phyloP scores from a whole-genome alignment of 495 filamentous ascomycete genomes.

The Chaetomium cochliodes region DNA sequence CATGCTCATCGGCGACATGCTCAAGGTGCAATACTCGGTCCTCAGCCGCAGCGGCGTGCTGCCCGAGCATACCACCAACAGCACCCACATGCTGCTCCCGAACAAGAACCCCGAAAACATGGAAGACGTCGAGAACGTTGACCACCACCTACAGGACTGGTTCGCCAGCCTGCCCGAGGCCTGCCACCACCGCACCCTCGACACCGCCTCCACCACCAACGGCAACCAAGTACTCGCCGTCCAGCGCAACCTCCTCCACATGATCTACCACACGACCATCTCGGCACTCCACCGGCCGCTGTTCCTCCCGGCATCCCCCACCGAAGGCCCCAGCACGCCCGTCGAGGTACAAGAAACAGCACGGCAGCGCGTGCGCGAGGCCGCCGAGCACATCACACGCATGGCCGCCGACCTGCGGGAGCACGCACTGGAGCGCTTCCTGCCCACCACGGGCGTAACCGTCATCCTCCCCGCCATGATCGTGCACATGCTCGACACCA shows the following conservation, averaged over 20 bases:
- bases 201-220: slow-evolving; percentile 45
- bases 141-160: slow-evolving; percentile 73
- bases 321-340: slow-evolving; percentile 52
- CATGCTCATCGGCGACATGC: slow-evolving; percentile 76
- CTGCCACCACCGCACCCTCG: slow-evolving; percentile 59
- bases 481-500: slow-evolving; percentile 87
- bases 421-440: slow-evolving; percentile 67
- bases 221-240: slow-evolving; percentile 57
- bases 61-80: slow-evolving; percentile 66
- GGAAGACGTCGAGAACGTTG: slow-evolving; percentile 68
- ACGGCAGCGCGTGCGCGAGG: slow-evolving; percentile 71
- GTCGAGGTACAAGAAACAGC: slow-evolving; percentile 72
- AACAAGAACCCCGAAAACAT: slow-evolving; percentile 78
- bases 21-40: slow-evolving; percentile 86
- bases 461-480: slow-evolving; percentile 88
- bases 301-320: slow-evolving; percentile 71
- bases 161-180: slow-evolving; percentile 62
- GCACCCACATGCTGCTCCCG: slow-evolving; percentile 86
- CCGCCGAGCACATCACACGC: slow-evolving; percentile 74
- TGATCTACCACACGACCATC: slow-evolving; percentile 84
- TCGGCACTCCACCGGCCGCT: slow-evolving; percentile 86
- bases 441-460: slow-evolving; percentile 85
- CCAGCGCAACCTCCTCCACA: slow-evolving; percentile 76
- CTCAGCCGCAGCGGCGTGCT: slow-evolving; percentile 72
- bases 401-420: slow-evolving; percentile 71